Evolutionary conservation across 331 rosid species (phyloP).

Genomic region (Prunus yedoensis): DNA sequence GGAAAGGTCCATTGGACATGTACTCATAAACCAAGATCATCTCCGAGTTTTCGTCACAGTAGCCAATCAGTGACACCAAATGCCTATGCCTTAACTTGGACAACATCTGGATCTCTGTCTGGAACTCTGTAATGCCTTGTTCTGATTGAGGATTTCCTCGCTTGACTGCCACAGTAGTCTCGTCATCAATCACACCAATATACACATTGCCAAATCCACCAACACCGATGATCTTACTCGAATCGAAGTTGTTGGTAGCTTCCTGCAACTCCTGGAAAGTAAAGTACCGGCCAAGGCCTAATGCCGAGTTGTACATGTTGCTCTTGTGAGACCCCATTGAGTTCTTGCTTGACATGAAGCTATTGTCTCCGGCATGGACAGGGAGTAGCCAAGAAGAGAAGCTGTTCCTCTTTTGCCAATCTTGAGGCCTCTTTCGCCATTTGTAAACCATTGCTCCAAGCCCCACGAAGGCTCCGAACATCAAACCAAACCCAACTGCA

Average conservation of each 20-base stretch:
- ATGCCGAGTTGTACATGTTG: constrained; percentile 17
- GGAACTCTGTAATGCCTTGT: constrained; percentile 76
- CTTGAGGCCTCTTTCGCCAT: constrained; percentile 45
- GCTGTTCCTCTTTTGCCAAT: constrained; percentile 45
- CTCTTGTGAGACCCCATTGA: constrained; percentile 28
- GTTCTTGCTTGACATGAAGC: constrained; percentile 34
- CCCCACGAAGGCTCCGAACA: constrained; percentile 46
- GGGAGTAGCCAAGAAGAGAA: constrained; percentile 48
- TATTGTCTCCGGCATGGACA: constrained; percentile 28
- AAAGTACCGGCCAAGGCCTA: constrained; percentile 44
- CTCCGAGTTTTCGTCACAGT: constrained; percentile 76
- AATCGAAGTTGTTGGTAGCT: constrained; percentile 40
- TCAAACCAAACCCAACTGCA: constrained; percentile 41
- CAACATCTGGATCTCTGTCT: constrained; percentile 83
- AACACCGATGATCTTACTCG: constrained; percentile 56
- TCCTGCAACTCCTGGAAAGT: constrained; percentile 33
- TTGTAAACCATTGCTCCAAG: constrained; percentile 46
- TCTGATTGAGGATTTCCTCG: constrained; percentile 79
- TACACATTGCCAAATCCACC: constrained; percentile 92
- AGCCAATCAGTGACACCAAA: constrained; percentile 78
- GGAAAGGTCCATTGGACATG: constrained; percentile 81
- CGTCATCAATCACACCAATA: constrained; percentile 57
- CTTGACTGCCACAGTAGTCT: constrained; percentile 69
- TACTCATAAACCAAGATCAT: constrained; percentile 87
- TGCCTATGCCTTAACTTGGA: constrained; percentile 85